Percentiles rank a stretch among this genome's conserved stretches.
These are phyloP conservation scores for Combretum micranthum DNA, from an alignment of 345 rosid species.

Conservation along the genomic window DNA sequence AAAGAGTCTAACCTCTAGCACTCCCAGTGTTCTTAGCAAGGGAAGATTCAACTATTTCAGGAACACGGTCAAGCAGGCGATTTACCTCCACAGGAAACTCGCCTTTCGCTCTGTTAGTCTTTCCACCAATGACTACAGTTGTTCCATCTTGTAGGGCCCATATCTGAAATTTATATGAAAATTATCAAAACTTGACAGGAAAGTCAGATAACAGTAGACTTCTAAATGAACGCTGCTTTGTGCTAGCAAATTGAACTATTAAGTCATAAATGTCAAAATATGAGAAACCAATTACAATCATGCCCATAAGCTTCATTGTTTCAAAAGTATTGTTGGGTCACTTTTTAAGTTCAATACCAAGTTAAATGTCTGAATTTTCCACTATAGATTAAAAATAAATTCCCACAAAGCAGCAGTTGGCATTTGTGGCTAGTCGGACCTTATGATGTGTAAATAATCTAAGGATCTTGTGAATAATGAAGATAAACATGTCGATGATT, in stretches of 20 bases:
- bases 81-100: slow-evolving; percentile 75
- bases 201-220: not conserved
- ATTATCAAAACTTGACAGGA: not conserved
- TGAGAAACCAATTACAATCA: no score
- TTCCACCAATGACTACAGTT: slow-evolving; percentile 67
- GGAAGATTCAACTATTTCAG: slow-evolving; percentile 58
- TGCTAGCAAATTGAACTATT: no score
- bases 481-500: not conserved
- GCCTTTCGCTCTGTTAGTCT: slow-evolving; percentile 78
- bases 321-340: no score
- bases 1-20: slow-evolving; percentile 25
- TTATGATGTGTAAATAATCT: not conserved
- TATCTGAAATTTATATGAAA: slow-evolving; percentile 32
- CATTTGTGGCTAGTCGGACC: no score
- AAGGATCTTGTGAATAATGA: not conserved
- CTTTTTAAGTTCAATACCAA: no score
- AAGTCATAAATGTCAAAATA: no score
- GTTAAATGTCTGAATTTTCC: no score
- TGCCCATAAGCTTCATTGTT: no score
- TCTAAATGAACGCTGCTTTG: not conserved
- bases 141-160: slow-evolving; percentile 98
- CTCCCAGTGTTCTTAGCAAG: slow-evolving; percentile 25
- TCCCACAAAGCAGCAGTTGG: no score
- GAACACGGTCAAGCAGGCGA: slow-evolving; percentile 67
- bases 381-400: no score